Evolutionary conservation across 164 flowering plant species (phyloP), one percentile per base, ranked within the genome.

Genomic region (Macadamia integrifolia): DNA sequence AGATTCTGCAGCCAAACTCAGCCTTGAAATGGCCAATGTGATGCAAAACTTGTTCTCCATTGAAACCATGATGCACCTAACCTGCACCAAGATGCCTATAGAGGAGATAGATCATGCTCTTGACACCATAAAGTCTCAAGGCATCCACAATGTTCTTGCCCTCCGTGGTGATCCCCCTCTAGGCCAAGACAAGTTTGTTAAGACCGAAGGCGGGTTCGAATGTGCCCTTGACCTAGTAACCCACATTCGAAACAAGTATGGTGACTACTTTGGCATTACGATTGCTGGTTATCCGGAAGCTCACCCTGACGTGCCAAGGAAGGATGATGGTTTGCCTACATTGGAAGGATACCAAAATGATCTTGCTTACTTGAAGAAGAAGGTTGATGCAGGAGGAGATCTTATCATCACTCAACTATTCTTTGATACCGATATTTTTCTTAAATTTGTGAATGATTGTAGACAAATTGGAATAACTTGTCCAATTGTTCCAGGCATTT

Each of bases 211-310:
- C 3, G 99, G 99, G n/a, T 90, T 90, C 28, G 89, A 88, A 49
- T 92, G 99, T 55, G 99, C 96, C 6, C 87, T 92, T 1, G 99
- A 94, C 66, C 85, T 94, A 58, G 98, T 90, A 72, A 74, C 83
- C 63, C 97, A 94, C 69, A 89, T 94, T 12, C 76, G 93, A 58
- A 71, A 75, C 40, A 74, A 83, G 44, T 91, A 92, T 74, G 96
- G 90, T 28, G 97, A 92, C 67, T 92, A 87, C 83, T 95, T 95
- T 75, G 98, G 99, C 68, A 87, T 95, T 0, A 89, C 98, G 28
- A 97, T 94, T 69, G 99, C 99, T 65, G 98, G 99, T 49, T 92
- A 94, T 79, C 99, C 99, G 77, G 98, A 92, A 96, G 99, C 89
- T 6, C 99, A 92, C 81, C 99, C 99, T 35, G 99, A 94, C 65